phyloP scores from a whole-genome alignment of 805 yeast species.

The Wickerhamomyces canadensis region DNA sequence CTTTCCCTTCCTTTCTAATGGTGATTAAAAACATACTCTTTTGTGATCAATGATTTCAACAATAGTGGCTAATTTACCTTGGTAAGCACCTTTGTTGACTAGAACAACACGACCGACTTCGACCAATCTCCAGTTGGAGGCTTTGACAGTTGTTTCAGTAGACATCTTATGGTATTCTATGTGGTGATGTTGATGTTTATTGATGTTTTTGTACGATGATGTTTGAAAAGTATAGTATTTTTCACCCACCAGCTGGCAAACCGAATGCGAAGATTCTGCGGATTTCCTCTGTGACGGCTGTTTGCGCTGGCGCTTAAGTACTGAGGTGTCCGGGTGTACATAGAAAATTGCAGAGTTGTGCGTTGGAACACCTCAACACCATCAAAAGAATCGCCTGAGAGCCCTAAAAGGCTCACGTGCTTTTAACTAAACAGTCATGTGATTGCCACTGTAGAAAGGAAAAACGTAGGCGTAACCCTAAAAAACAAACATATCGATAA shows the following conservation, averaged over 20 bases:
- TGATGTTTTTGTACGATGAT: not conserved
- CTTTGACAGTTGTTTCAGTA: slow-evolving; percentile 74
- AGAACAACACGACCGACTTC: slow-evolving; percentile 99
- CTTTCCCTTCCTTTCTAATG: not conserved
- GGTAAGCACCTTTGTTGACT: slow-evolving; percentile 66
- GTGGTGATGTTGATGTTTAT: slow-evolving; percentile 4
- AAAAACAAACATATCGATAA: too few relatives aligned
- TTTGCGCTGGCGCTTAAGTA: not conserved
- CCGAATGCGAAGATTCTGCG: slow-evolving; percentile 7
- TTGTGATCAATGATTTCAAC: slow-evolving; percentile 99
- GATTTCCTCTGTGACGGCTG: slow-evolving; percentile 4
- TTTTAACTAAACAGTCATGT: too few relatives aligned
- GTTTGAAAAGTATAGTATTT: slow-evolving; percentile 9
- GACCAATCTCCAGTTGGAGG: slow-evolving; percentile 98
- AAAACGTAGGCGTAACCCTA: too few relatives aligned
- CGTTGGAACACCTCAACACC: not conserved
- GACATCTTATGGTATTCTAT: slow-evolving; percentile 43
- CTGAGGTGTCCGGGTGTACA: not conserved
- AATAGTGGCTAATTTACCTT: slow-evolving; percentile 89
- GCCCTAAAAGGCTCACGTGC: not conserved
- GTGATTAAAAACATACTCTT: slow-evolving; percentile 64
- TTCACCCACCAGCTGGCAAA: slow-evolving; percentile 1
- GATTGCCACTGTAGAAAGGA: too few relatives aligned
- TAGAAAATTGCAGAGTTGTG: too few relatives aligned
- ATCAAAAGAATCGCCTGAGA: not conserved